Evolutionary conservation across 768 basidiomycete genomes (phyloP), one percentile per base, ranked within the genome.

Genomic region (Ramaria rubella): DNA sequence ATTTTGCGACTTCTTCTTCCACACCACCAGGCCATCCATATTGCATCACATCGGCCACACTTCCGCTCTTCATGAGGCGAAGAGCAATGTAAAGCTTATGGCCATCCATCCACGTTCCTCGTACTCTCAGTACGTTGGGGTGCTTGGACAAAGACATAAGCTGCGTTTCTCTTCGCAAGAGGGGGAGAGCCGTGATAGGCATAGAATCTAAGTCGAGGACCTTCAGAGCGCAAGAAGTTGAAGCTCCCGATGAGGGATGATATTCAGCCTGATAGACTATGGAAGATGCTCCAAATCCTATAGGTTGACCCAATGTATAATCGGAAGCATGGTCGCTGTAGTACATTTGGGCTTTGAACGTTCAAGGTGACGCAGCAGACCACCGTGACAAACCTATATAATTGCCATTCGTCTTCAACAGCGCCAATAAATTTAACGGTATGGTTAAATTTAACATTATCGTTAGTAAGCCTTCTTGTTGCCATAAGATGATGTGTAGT

Each of bases 81-180:
- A 92, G 73, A 7, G 92, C 92, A 59, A 95, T 94, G 66, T 82
- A 81, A 6, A 95, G 77, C 64, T 86, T 87, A 69, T 87, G 86
- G 40, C 88, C 91, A 4, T 83, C 77, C 64, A 89, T 79, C 93
- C 93, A 95, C 15, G 85, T 86, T 17, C 92, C 92, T 62, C 92
- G 85, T 3, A 95, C 92, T 56, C 92, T 87, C 12, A 94, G 77
- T 19, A 94, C 91, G 61, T 94, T 92, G n/a, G 90, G 90, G 59
- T 94, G 92, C 63, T 94, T 94, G 11, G 84, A 87, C 5, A 94
- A 78, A 1, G 90, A 91, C 92, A 94, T 94, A 33, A 94, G 77
- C 48, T 89, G 88, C 0, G 93, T 94, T 71, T 95, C 92, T 49
- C 89, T 78, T 62, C 85, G 85, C 17, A 92, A 76, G 23, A 90